phyloP scores from a whole-genome alignment of 1,284 basidiomycete genomes.

The Chalciporus sp. region DNA sequence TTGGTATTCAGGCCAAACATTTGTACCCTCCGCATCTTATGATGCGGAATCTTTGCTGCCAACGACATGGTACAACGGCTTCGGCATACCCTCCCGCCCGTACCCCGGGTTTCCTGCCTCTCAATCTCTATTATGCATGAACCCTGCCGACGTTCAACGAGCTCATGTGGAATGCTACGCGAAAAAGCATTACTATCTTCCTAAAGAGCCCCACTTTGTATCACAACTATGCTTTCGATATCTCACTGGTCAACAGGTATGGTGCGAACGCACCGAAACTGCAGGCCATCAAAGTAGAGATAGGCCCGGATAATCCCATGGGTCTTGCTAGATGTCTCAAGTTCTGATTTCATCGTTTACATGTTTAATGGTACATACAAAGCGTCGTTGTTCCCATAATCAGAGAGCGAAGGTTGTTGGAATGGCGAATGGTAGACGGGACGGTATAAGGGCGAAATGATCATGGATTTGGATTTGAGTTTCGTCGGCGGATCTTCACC shows the following conservation, averaged over 20 bases:
- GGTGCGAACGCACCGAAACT: slow-evolving; percentile 46
- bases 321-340: slow-evolving; percentile 51
- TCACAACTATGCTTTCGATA: slow-evolving; percentile 54
- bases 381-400: not conserved
- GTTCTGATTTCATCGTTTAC: slow-evolving; percentile 2
- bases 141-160: slow-evolving; percentile 35
- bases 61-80: slow-evolving; percentile 37
- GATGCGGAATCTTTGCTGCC: slow-evolving; percentile 59
- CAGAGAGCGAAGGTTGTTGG: not conserved
- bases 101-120: slow-evolving; percentile 40
- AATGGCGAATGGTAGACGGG: not conserved
- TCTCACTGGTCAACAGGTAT: slow-evolving; percentile 46
- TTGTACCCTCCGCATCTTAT: slow-evolving; percentile 42
- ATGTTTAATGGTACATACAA: not conserved
- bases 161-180: slow-evolving; percentile 41
- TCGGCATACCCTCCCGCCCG: slow-evolving; percentile 54
- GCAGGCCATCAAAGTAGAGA: slow-evolving; percentile 38
- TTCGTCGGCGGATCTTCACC: too few species aligned
- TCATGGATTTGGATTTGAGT: too few species aligned
- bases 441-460: not conserved
- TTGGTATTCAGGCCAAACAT: slow-evolving; percentile 5
- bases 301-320: slow-evolving; percentile 56
- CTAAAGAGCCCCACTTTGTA: slow-evolving; percentile 42
- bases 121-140: slow-evolving; percentile 56
- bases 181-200: slow-evolving; percentile 41